Evolutionary conservation across 441 rosid species (phyloP), one percentile per base, ranked within the genome.

Genomic region (Populus tomentosa): DNA sequence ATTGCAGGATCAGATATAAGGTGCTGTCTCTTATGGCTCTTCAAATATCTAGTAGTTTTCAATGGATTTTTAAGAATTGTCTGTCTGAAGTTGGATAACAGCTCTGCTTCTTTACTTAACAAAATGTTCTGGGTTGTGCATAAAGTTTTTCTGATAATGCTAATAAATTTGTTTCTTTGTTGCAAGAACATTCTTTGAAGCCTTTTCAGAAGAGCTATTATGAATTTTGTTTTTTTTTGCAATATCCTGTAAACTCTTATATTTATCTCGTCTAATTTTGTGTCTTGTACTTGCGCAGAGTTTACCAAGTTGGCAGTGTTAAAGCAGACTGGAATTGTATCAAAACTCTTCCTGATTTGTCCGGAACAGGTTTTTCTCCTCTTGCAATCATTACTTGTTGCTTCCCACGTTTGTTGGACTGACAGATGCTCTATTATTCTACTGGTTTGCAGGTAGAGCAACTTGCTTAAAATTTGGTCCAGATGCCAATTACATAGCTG

Each of bases 291-390:
- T 62, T 74, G 40, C 82, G 76, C 83, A 97, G 99, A 74, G 86
- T 97, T 56, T 93, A 86, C 85, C 98, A 97, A 86, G 96, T 91
- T 42, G 98, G 93, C 32, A 93, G 91, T 71, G 99, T 97, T 36
- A 94, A 92, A 86, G 89, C 97, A 66, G 99, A 97, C 7, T 97
- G 99, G 99, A 92, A 90, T 79, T 88, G 94, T 73, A 70, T 93
- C 81, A 94, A 89, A 87, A 89, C 93, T 18, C 88, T 94, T 72
- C 98, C 98, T 2, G 98, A 97, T 84, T 85, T 97, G 30, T 97
- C 99, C 2, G 98, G 99, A 83, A 89, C 98, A 88, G 99, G 99
- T 97, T 76, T 70, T 11, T 13, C 4, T 9, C 4, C 24, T 3
- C 24, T 71, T 0, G 36, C 30, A 30, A 3, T 53, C 50, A 11